Percentiles rank a stretch among this genome's conserved stretches.
phyloP scores from a whole-genome alignment of 2,329 filamentous ascomycete genomes.

The Arthrinium phaeospermum region DNA sequence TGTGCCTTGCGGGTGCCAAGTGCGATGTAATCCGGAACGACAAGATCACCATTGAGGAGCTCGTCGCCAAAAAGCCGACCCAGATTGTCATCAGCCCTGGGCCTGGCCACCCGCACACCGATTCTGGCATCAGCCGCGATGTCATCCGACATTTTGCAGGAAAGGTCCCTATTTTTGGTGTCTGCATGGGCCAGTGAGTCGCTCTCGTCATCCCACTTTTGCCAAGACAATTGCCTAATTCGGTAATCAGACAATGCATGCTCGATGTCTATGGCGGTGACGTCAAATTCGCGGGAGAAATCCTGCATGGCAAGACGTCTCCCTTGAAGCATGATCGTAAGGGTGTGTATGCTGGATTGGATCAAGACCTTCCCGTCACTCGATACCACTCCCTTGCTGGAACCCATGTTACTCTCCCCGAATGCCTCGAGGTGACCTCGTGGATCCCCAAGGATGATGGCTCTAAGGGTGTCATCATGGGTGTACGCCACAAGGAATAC shows the following conservation, averaged over 20 bases:
- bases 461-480: conserved; percentile 90
- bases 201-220: conserved; percentile 43
- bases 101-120: conserved; percentile 87
- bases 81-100: conserved; percentile 95
- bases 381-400: conserved; percentile 96
- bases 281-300: conserved; percentile 92
- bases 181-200: conserved; percentile 90
- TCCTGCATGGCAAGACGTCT: conserved; percentile 96
- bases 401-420: conserved; percentile 84
- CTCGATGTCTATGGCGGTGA: conserved; percentile 91
- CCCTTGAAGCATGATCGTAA: conserved; percentile 86
- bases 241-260: conserved; percentile 78
- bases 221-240: conserved; percentile 27
- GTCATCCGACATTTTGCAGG: conserved; percentile 91
- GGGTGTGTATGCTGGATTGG: conserved; percentile 86
- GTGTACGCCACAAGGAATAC: conserved; percentile 89
- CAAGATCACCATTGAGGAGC: conserved; percentile 82
- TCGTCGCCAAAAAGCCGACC: conserved; percentile 84
- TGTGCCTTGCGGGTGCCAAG: conserved; percentile 91
- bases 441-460: conserved; percentile 82
- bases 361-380: conserved; percentile 84
- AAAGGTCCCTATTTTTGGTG: conserved; percentile 94
- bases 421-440: conserved; percentile 86
- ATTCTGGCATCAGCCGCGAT: conserved; percentile 92
- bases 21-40: conserved; percentile 94